Base-by-base conservation (phyloP, 2,329 filamentous ascomycete genomes). In the Arthrocladium fulminans region DNA sequence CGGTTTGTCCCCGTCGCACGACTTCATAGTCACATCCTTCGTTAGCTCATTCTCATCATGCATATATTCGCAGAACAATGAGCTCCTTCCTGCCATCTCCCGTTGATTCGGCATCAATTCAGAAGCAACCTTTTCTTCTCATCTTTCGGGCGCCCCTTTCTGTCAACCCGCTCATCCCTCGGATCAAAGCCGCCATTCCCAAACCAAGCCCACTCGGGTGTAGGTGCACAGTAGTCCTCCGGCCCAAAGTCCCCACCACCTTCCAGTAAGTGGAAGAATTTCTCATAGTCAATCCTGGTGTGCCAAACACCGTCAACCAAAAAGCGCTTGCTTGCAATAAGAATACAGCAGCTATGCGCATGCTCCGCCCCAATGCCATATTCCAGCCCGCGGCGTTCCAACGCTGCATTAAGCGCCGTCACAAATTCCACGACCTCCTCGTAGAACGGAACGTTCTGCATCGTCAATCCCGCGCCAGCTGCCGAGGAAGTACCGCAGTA, bases 401-500 rank as follows among this genome's bases (percentile, higher is more conserved):
- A 72, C 52, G 84, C 82, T 27, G 70, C 68, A 54, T 89, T 80
- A 0, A 96, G 75, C 1, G 84, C 82, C 32, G 77, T 75, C 8
- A 94, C 88, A 61, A 96, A 97, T 2, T 82, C 80, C 29, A 79
- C 79, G 2, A 96, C 86, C 67, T 96, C 90, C 64, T 85, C 83
- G 69, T 96, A 97, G 62, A 95, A 97, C 0, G 90, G 90, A 8
- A 97, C 92, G 62, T 97, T 97, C 60, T 87, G 80, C 90, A 97
- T 97, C n/a, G 82, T 92, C 40, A 97, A 73, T 0, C 90, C 90
- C 0, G 88, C 89, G 46, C 83, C 84, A 3, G 85, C 83, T 7
- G 86, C 86, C 1, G 88, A 88, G 6, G 83, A 83, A 0, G 90
- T 97, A 34, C 92, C 92, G 67, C 92, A 97, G 70, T 92, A 97